A percentile compares a stretch with the other conserved stretches of the same genome.
These are phyloP conservation scores for Arxiozyma slooffiae DNA, from an alignment of 1,139 yeast species.

Conservation along the genomic window DNA sequence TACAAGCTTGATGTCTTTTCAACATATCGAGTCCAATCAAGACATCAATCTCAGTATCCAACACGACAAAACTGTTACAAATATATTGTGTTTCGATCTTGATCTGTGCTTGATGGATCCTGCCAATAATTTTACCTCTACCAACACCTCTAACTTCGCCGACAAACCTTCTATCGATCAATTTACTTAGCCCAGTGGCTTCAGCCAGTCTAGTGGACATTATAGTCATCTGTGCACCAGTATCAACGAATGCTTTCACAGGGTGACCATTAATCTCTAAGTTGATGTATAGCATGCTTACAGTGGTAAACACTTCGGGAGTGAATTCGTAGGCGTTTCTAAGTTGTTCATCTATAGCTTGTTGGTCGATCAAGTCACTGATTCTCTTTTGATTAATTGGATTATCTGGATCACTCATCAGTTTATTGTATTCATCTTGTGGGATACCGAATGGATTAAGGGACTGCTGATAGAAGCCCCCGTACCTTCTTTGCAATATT, in stretches of 20 bases:
- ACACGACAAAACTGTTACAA: slow-evolving; percentile 75
- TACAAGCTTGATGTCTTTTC: slow-evolving; percentile 73
- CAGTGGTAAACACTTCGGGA: slow-evolving; percentile 80
- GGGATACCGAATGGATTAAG: slow-evolving; percentile 29
- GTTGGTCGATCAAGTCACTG: slow-evolving; percentile 58
- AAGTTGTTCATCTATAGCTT: slow-evolving; percentile 69
- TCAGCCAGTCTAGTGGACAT: slow-evolving; percentile 72
- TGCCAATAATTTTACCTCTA: slow-evolving; percentile 63
- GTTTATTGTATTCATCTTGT: slow-evolving; percentile 41
- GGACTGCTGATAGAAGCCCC: slow-evolving; percentile 10
- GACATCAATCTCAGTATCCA: slow-evolving; percentile 69
- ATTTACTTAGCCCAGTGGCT: slow-evolving; percentile 54
- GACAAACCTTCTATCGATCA: slow-evolving; percentile 68
- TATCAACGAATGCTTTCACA: no score
- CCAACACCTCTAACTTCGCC: slow-evolving; percentile 94
- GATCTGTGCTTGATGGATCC: slow-evolving; percentile 82
- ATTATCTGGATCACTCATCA: slow-evolving; percentile 60
- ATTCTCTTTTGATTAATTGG: slow-evolving; percentile 64
- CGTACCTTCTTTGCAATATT: slow-evolving; percentile 27
- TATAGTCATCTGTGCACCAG: slow-evolving; percentile 83
- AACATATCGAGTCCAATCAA: no score
- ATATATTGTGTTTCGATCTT: slow-evolving; percentile 57
- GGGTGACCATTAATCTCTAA: slow-evolving; percentile 73
- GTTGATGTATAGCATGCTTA: slow-evolving; percentile 74
- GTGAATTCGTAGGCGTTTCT: slow-evolving; percentile 73